phyloP scores from a whole-genome alignment of 306 rosid species.

The Cucurbita maxima region DNA sequence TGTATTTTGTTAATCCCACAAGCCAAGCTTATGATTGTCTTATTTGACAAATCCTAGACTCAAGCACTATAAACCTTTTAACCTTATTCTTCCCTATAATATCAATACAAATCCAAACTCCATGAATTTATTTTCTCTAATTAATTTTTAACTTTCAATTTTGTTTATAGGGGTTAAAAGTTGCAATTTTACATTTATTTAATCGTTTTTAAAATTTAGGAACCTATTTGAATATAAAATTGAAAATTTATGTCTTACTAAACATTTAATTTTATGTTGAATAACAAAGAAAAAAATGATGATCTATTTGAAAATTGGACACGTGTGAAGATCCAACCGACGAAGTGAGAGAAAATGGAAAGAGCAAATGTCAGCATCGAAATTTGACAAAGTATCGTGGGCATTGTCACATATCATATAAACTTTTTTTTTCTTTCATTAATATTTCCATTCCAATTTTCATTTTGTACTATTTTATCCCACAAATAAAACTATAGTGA shows the following conservation, averaged over 20 bases:
- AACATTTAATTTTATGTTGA: too few species aligned
- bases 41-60: neutral
- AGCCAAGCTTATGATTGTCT: neutral
- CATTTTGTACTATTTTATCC: neutral
- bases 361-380: neutral
- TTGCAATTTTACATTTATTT: too few species aligned
- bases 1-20: neutral
- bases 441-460: neutral
- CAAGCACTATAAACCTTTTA: neutral
- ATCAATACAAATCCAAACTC: too few species aligned
- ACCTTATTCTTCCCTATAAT: too few species aligned
- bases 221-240: too few species aligned
- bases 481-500: too few species aligned
- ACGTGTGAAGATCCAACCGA: neutral
- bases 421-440: neutral
- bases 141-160: too few species aligned
- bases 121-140: too few species aligned
- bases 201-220: too few species aligned
- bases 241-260: too few species aligned
- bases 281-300: too few species aligned
- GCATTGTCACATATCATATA: neutral
- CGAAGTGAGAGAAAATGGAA: neutral
- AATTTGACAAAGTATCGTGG: slow-evolving; percentile 1
- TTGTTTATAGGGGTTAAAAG: too few species aligned
- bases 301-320: neutral